Base-by-base conservation (phyloP, 495 filamentous ascomycete genomes). In the Talaromyces liani region DNA sequence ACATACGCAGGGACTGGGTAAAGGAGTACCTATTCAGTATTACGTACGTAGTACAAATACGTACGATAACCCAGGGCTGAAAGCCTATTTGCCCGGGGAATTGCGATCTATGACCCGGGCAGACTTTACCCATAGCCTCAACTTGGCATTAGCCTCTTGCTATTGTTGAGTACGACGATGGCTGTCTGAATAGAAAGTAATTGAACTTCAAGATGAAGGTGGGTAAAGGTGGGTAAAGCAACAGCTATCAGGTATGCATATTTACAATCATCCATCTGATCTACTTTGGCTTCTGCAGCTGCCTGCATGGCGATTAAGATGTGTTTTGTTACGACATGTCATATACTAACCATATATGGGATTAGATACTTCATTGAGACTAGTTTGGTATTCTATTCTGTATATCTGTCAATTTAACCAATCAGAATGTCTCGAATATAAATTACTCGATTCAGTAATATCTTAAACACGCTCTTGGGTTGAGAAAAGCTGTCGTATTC, bases 51-150 rank as follows among this genome's bases (percentile, higher is more conserved):
- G 16, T 47, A n/a, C n/a, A 6, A 41, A 14, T 47, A 49, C n/a
- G 18, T 20, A 49, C 45, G 18, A 49, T 49, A 49, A 9, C 45
- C 45, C 45, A 49, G 45, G 45, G 45, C 53, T 56, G 53, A 56
- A 29, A 56, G 53, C 53, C 27, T 29, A 56, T 56, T 56, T 56
- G 53, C 53, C 53, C 53, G 53, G 53, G 53, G 53, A 56, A 56
- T 56, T 22, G 12, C 29, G 14, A 25, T 24, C 53, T 16, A 8
- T 7, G 53, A 25, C 22, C 53, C 53, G 53, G 53, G 53, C 22
- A 56, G 24, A 16, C 10, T 27, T 56, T 56, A 56, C 53, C 53
- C 24, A 56, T 25, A 6, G 7, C 53, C 20, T 29, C 53, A 29
- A 29, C 53, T 56, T 29, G 53, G 53, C 53, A 27, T 14, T 56